A percentile compares a stretch with the other conserved stretches of the same genome.
Conservation (phyloP, 495 filamentous ascomycete genomes). For the Immersiella caudata region DNA sequence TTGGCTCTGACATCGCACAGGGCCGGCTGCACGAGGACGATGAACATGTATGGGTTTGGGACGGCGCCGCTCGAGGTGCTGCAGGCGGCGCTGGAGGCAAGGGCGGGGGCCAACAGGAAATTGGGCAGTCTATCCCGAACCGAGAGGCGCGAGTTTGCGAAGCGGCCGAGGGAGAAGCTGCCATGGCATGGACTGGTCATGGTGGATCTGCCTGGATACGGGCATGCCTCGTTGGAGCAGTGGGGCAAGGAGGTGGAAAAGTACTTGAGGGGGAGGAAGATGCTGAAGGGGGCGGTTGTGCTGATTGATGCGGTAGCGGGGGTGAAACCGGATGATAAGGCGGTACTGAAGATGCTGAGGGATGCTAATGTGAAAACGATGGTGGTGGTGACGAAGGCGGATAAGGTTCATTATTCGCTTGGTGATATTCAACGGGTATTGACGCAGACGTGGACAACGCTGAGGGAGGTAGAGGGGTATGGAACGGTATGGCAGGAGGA, state of each 20-base stretch:
- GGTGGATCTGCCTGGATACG: slow-evolving; percentile 95
- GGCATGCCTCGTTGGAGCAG: slow-evolving; percentile 68
- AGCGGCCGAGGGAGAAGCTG: slow-evolving; percentile 51
- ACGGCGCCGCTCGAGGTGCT: slow-evolving; percentile 33
- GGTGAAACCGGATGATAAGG: slow-evolving; percentile 71
- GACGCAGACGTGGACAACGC: slow-evolving; percentile 39
- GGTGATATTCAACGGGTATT: slow-evolving; percentile 41
- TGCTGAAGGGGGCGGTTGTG: slow-evolving; percentile 81
- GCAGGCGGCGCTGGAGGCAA: slow-evolving; percentile 14
- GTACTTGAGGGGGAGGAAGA: slow-evolving; percentile 70
- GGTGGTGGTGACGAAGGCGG: slow-evolving; percentile 82
- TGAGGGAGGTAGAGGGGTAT: slow-evolving; percentile 38
- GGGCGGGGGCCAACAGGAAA: slow-evolving; percentile 1
- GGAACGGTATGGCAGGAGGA: slow-evolving; percentile 36
- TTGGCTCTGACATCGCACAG: slow-evolving; percentile 68
- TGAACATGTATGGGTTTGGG: slow-evolving; percentile 85
- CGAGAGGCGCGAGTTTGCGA: slow-evolving; percentile 21
- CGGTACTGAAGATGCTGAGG: slow-evolving; percentile 67
- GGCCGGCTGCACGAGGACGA: slow-evolving; percentile 75
- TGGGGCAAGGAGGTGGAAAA: slow-evolving; percentile 90
- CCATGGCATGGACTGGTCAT: slow-evolving; percentile 63
- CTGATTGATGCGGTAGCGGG: slow-evolving; percentile 81
- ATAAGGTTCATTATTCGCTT: slow-evolving; percentile 48
- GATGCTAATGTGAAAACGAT: slow-evolving; percentile 68
- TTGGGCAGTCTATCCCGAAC: slow-evolving; percentile 14